These are phyloP conservation scores for Suillus subalutaceus DNA, from an alignment of 768 basidiomycete species.

Conservation along the genomic window DNA sequence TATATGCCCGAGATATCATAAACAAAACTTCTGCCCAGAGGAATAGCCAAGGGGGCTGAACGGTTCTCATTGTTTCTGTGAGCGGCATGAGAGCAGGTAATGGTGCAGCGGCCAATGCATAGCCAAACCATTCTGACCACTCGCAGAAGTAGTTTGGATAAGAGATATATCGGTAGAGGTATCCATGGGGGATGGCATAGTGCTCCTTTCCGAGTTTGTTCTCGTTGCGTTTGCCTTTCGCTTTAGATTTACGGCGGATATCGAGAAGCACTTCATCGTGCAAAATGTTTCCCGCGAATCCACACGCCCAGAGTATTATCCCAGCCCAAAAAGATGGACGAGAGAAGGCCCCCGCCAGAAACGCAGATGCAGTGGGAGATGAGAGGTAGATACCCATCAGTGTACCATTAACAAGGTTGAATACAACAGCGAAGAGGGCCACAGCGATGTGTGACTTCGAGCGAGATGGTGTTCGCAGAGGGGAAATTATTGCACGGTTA, in stretches of 20 bases:
- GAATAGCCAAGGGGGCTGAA: conserved; percentile 82
- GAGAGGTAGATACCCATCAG: conserved; percentile 67
- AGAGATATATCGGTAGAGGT: conserved; percentile 76
- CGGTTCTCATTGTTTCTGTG: conserved; percentile 46
- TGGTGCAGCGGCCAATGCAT: conserved; percentile 74
- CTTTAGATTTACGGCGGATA: conserved; percentile 67
- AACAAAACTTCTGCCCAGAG: conserved; percentile 66
- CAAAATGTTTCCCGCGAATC: conserved; percentile 77
- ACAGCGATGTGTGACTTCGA: conserved; percentile 76
- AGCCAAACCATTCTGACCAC: conserved; percentile 94
- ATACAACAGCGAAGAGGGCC: conserved; percentile 52
- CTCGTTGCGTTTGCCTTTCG: conserved; percentile 34
- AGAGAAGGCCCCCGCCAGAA: conserved; percentile 37
- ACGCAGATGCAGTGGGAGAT: conserved; percentile 52
- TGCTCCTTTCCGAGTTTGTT: conserved; percentile 43
- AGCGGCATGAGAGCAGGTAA: conserved; percentile 36
- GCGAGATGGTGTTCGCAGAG: conserved; percentile 78
- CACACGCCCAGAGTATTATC: conserved; percentile 65
- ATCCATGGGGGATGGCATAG: conserved; percentile 82
- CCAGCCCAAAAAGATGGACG: conserved; percentile 63
- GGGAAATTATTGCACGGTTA: conserved; percentile 81
- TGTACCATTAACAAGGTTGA: conserved; percentile 73
- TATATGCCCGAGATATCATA: conserved; percentile 83
- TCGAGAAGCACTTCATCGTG: conserved; percentile 91
- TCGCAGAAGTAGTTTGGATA: conserved; percentile 96